Evolutionary conservation across 2,329 filamentous ascomycete genomes (phyloP).

Genomic region (Aspergillus luchuensis): DNA sequence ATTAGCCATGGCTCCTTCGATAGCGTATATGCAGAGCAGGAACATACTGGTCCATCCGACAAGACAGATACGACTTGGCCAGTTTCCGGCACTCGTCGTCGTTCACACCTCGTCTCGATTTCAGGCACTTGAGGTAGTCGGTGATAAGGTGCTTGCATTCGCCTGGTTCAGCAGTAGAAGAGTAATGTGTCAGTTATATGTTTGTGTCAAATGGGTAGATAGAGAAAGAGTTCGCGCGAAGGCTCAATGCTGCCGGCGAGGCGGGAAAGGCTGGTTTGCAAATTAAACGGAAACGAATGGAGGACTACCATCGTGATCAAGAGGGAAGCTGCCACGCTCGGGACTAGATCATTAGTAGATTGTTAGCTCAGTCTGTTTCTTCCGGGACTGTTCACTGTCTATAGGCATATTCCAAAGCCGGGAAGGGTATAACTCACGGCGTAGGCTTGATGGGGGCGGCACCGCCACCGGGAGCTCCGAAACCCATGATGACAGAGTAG

Average conservation of each 20-base stretch:
- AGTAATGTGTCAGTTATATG: constrained; percentile 3
- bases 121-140: constrained; percentile 83
- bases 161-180: constrained; percentile 52
- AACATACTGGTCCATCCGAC: constrained; percentile 89
- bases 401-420: not conserved
- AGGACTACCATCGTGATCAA: constrained; percentile 80
- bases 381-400: not conserved
- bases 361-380: not conserved
- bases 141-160: constrained; percentile 92
- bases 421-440: constrained; percentile 57
- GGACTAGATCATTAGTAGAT: constrained; percentile 57
- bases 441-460: constrained; percentile 67
- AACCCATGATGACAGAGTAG: constrained; percentile 47
- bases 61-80: constrained; percentile 85
- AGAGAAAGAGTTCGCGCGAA: not conserved
- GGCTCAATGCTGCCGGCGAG: not conserved
- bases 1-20: not conserved
- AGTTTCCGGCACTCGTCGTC: constrained; percentile 80
- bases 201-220: not conserved
- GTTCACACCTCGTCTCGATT: constrained; percentile 79
- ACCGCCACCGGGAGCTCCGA: constrained; percentile 70
- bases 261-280: too few relatives aligned
- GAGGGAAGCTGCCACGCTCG: constrained; percentile 90
- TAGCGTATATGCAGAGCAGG: not conserved
- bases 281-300: not conserved